Conservation (phyloP, 306 rosid genomes). For the Rubus idaeus region DNA sequence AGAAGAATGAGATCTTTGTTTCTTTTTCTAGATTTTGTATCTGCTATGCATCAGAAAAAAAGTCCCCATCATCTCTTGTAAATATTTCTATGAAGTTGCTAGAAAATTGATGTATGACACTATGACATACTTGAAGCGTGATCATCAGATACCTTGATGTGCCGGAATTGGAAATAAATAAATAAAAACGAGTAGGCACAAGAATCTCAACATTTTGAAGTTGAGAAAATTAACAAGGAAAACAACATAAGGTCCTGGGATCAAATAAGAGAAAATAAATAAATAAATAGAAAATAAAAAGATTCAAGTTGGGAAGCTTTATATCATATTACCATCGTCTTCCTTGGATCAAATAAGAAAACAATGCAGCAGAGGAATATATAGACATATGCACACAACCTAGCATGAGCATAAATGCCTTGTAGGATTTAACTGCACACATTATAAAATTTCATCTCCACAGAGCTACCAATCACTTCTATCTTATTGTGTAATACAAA, state of each 20-base stretch:
- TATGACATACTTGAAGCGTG: neutral
- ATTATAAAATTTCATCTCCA: no score
- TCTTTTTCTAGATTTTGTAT: neutral
- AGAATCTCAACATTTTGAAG: neutral
- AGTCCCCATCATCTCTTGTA: neutral
- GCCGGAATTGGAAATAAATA: neutral
- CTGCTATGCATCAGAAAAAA: neutral
- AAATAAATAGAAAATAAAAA: neutral
- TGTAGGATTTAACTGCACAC: neutral
- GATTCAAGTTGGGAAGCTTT: neutral
- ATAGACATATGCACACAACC: neutral
- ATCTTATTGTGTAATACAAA: neutral
- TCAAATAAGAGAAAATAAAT: neutral
- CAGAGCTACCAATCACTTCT: neutral
- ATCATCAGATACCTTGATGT: neutral
- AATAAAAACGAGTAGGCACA: no score
- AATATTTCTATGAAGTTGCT: neutral
- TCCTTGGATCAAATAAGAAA: neutral
- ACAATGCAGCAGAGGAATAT: neutral
- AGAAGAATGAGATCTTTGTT: neutral
- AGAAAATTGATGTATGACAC: neutral
- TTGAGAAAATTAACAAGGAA: neutral
- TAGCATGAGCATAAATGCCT: neutral
- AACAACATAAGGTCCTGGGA: neutral
- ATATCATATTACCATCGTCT: neutral